phyloP scores from a whole-genome alignment of 805 yeast genomes.

The Brettanomyces nanus region DNA sequence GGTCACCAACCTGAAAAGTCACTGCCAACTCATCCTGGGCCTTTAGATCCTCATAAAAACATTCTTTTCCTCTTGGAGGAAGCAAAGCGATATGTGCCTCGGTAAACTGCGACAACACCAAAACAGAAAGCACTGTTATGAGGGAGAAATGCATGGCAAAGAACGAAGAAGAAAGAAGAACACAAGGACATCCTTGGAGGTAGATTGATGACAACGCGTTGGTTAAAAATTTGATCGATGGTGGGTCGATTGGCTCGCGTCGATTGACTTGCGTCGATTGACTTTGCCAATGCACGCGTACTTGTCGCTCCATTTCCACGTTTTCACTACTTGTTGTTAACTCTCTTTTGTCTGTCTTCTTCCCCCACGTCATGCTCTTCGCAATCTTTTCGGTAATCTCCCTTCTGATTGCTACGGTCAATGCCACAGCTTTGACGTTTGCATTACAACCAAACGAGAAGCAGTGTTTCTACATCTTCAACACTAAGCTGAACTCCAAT shows the following conservation, averaged over 20 bases:
- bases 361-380: too few species aligned
- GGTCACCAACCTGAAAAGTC: conserved; percentile 88
- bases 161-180: neutral
- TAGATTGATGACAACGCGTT: too few species aligned
- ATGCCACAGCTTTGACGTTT: conserved; percentile 60
- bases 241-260: too few species aligned
- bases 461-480: conserved; percentile 64
- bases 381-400: too few species aligned
- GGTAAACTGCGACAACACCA: conserved; percentile 8
- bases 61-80: conserved; percentile 77
- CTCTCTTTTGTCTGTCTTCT: neutral
- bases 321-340: neutral
- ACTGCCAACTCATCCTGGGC: conserved; percentile 81
- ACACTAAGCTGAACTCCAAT: conserved; percentile 48
- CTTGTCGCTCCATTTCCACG: neutral
- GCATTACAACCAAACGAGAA: conserved; percentile 67
- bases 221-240: too few species aligned
- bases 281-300: neutral
- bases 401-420: conserved; percentile 11
- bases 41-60: conserved; percentile 80
- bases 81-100: conserved; percentile 74
- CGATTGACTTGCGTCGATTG: neutral
- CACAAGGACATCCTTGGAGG: too few species aligned
- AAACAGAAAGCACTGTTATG: neutral
- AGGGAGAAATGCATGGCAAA: neutral